Evolutionary conservation across 306 rosid species (phyloP), one percentile per base, ranked within the genome.

Genomic region (Gastrolobium villosum): DNA sequence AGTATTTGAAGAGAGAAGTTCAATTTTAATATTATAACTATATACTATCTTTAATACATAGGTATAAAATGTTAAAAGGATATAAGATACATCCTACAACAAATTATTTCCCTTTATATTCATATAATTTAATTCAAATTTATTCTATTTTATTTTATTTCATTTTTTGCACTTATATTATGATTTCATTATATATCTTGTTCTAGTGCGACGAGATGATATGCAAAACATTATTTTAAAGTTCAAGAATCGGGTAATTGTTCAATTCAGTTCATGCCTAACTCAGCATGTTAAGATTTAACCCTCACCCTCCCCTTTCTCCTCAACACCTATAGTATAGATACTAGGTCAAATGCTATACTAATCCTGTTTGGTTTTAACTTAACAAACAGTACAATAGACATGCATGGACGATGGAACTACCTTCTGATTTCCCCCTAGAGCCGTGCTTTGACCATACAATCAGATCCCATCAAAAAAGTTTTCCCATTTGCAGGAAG

Each of bases 381-480:
- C 44, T 41, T 59, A 4, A 45, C 20, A n/a, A 7, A 64, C 62
- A 36, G 57, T 46, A 53, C 45, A 50, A 30, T 30, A 69, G 32
- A 44, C 65, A 55, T 61, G 6, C 81, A 62, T 49, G 67, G 0
- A 20, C 3, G 28, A 10, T 20, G 39, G 11, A 82, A 65, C 57
- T 57, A 46, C 53, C 6, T 26, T 15, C 5, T 35, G 2, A 49
- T 39, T 59, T 50, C 66, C 8, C 37, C 2, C 9, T 0, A 80
- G 79, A 71, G 81, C 32, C 85, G 85, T 84, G 85, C 28, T 63
- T 79, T 80, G 84, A 84, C 84, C 84, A 31, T 32, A 61, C 30
- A 69, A 32, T 13, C 4, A 10, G 9, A 49, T 59, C 36, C 54
- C 53, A 41, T 53, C 36, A 8, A 65, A 35, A 70, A 11, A 10